Percentiles rank a stretch among this genome's conserved stretches.
phyloP scores from a whole-genome alignment of 108 stramenopile species.

The Cyclotella kingstonii region DNA sequence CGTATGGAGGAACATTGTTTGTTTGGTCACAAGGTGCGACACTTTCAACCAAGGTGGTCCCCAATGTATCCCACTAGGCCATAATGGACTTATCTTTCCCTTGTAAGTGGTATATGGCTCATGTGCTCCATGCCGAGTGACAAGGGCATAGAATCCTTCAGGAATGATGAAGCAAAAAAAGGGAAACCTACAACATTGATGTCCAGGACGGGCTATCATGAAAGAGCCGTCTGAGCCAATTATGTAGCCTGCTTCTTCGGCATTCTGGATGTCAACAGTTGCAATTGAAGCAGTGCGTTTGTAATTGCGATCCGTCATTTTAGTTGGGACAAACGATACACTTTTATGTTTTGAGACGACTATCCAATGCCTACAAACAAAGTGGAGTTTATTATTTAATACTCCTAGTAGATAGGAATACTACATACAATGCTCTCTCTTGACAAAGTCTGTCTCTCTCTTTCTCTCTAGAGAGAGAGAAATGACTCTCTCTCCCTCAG shows the following conservation, averaged over 20 bases:
- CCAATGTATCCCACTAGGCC: slow-evolving; percentile 50
- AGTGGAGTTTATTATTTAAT: no score
- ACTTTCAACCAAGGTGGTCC: slow-evolving; percentile 53
- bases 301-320: no score
- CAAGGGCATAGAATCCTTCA: slow-evolving; percentile 57
- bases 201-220: slow-evolving; percentile 21
- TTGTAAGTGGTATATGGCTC: slow-evolving; percentile 16
- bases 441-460: no score
- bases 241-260: neutral
- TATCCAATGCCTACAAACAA: no score
- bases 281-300: no score
- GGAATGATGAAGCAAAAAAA: slow-evolving; percentile 52
- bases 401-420: no score
- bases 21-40: slow-evolving; percentile 53
- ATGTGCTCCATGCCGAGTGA: slow-evolving; percentile 52
- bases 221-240: neutral
- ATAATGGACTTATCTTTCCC: slow-evolving; percentile 28
- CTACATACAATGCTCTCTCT: no score
- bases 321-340: no score
- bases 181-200: slow-evolving; percentile 8
- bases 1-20: slow-evolving; percentile 42
- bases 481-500: no score
- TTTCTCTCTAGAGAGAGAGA: no score
- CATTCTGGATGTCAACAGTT: no score
- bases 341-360: no score